phyloP scores from a whole-genome alignment of 768 basidiomycete species.

The Amanita rubescens region DNA sequence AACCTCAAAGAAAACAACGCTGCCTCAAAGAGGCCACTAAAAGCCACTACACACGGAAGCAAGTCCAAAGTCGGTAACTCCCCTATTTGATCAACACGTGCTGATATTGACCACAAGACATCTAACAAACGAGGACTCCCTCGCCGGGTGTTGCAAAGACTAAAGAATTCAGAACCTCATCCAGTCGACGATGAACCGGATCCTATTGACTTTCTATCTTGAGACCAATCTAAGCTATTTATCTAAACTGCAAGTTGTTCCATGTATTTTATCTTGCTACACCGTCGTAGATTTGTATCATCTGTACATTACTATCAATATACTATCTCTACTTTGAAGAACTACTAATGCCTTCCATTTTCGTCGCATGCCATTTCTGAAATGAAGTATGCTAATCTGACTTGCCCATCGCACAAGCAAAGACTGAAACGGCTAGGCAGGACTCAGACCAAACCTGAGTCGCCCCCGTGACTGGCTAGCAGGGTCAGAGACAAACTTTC shows the following conservation, averaged over 20 bases:
- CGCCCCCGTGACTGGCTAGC: too few species aligned
- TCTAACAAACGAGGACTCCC: slow-evolving; percentile 24
- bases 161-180: slow-evolving; percentile 23
- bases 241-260: background rate
- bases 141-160: slow-evolving; percentile 29
- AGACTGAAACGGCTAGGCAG: too few species aligned
- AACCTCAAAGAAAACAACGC: slow-evolving; percentile 29
- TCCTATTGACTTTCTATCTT: slow-evolving; percentile 40
- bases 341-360: too few species aligned
- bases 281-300: slow-evolving; percentile 3
- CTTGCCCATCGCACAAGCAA: too few species aligned
- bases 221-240: slow-evolving; percentile 10
- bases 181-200: slow-evolving; percentile 35
- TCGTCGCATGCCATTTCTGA: too few species aligned
- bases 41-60: background rate
- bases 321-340: background rate
- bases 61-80: slow-evolving; percentile 5
- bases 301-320: background rate
- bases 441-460: too few species aligned
- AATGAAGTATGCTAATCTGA: too few species aligned
- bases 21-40: background rate
- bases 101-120: background rate
- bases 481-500: too few species aligned
- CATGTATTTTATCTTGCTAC: slow-evolving; percentile 1
- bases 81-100: background rate